Percentiles rank a stretch among this genome's conserved stretches.
Evolutionary conservation across 768 basidiomycete genomes (phyloP).

Genomic region (Mrakia blollopis): DNA sequence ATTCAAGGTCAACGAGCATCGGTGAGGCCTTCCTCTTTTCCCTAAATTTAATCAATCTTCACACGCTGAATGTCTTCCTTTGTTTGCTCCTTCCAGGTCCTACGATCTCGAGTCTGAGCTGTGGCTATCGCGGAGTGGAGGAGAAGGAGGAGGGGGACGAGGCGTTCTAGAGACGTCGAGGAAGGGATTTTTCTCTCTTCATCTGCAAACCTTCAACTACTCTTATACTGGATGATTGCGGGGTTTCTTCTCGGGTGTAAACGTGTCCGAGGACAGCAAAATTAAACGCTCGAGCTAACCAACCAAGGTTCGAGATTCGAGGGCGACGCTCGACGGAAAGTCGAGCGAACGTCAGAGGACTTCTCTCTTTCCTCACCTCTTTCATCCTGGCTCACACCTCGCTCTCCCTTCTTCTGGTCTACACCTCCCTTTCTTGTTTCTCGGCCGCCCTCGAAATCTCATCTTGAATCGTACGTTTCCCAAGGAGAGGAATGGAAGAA

Average conservation of each 20-base stretch:
- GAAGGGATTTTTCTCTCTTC: constrained; percentile 14
- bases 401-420: too few species aligned
- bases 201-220: constrained; percentile 33
- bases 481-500: too few species aligned
- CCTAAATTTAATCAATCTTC: not conserved
- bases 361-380: too few species aligned
- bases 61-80: not conserved
- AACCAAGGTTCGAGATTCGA: too few species aligned
- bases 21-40: not conserved
- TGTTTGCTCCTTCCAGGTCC: constrained; percentile 14
- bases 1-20: constrained; percentile 31
- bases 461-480: too few species aligned
- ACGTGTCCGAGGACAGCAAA: not conserved
- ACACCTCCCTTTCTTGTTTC: too few species aligned
- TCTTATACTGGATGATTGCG: constrained; percentile 17
- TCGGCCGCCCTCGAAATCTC: too few species aligned
- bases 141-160: not conserved
- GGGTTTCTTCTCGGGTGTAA: not conserved
- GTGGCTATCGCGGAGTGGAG: constrained; percentile 11
- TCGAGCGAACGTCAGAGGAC: too few species aligned
- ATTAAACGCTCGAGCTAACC: not conserved
- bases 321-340: too few species aligned
- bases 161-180: constrained; percentile 3
- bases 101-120: constrained; percentile 30
- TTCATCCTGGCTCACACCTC: too few species aligned